Evolutionary conservation across 106 monocot genomes (phyloP).

Genomic region (Acorus calamus): DNA sequence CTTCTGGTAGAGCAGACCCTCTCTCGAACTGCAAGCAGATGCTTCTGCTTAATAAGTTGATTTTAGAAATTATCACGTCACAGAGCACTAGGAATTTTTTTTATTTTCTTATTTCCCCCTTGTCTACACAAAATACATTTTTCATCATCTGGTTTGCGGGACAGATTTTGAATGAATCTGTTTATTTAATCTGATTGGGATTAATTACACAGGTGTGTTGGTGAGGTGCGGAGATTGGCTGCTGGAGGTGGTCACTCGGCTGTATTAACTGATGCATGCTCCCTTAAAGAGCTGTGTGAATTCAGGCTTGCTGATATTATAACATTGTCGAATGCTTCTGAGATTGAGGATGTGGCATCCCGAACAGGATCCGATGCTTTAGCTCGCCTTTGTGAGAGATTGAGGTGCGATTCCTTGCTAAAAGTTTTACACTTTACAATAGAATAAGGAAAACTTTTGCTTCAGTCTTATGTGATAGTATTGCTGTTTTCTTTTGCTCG

Average conservation of each 20-base stretch:
- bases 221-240: constrained; percentile 69
- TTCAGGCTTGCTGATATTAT: constrained; percentile 78
- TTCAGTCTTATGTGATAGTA: background rate
- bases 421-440: background rate
- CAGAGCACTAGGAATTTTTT: too few relatives aligned
- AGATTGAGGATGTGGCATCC: constrained; percentile 79
- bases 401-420: constrained; percentile 42
- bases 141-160: too few relatives aligned
- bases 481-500: background rate
- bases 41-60: too few relatives aligned
- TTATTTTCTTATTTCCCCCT: too few relatives aligned
- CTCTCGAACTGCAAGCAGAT: too few relatives aligned
- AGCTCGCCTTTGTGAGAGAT: constrained; percentile 73
- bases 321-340: constrained; percentile 38
- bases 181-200: background rate
- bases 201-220: constrained; percentile 62
- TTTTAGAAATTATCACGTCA: too few relatives aligned
- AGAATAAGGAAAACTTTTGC: background rate
- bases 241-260: constrained; percentile 98
- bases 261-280: constrained; percentile 81
- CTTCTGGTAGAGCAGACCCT: too few relatives aligned
- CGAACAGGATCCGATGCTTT: constrained; percentile 76
- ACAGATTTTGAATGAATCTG: background rate
- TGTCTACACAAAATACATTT: too few relatives aligned
- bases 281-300: constrained; percentile 90